Evolutionary conservation across 2,329 filamentous ascomycete genomes (phyloP).

Genomic region (Aureobasidium melanogenum): DNA sequence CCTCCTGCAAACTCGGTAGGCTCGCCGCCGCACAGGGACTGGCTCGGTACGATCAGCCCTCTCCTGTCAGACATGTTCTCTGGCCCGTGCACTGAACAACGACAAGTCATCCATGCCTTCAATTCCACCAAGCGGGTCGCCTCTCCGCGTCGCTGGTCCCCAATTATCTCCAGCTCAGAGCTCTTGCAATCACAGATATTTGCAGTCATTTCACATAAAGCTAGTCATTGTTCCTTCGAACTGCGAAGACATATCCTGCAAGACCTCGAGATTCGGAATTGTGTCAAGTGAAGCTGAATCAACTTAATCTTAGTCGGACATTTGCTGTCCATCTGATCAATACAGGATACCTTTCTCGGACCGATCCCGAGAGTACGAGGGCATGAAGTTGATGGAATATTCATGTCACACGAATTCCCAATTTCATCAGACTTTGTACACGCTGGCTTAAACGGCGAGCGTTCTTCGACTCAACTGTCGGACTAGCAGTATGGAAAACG

Average conservation of each 20-base stretch:
- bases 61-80: slow-evolving; percentile 6
- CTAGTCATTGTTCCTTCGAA: background rate
- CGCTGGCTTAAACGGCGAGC: background rate
- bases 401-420: background rate
- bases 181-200: background rate
- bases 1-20: slow-evolving; percentile 6
- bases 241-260: background rate
- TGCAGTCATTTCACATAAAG: no score
- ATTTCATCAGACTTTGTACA: background rate
- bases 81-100: slow-evolving; percentile 1
- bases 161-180: no score
- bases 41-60: slow-evolving; percentile 7
- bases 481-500: no score
- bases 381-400: background rate
- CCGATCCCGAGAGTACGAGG: background rate
- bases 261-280: background rate
- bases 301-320: background rate
- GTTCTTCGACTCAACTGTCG: background rate
- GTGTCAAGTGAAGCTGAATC: background rate
- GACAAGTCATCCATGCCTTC: background rate
- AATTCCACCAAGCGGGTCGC: background rate
- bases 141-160: background rate
- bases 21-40: background rate
- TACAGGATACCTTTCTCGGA: background rate
- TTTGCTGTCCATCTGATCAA: background rate